Conservation (phyloP, 257 asterid species). For the Fraxinus americana region DNA sequence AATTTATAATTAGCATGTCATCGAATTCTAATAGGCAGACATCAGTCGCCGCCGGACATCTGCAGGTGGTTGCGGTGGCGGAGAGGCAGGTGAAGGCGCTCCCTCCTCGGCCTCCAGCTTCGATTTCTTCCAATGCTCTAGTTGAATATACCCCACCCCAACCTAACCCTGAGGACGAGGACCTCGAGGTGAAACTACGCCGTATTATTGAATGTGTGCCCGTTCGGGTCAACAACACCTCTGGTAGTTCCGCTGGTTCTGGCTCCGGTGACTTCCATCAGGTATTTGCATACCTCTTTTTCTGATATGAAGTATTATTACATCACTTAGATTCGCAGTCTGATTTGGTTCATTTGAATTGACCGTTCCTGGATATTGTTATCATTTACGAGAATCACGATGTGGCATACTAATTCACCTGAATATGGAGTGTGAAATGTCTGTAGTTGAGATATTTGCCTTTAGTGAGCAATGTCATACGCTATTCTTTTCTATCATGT, state of each 20-base stretch:
- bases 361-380: background rate
- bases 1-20: constrained; percentile 25
- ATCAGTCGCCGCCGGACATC: constrained; percentile 59
- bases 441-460: background rate
- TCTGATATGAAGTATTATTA: background rate
- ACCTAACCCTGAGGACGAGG: constrained; percentile 82
- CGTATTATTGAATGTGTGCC: constrained; percentile 95
- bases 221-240: constrained; percentile 88
- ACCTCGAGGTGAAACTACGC: constrained; percentile 90
- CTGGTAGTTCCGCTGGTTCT: constrained; percentile 99
- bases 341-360: background rate
- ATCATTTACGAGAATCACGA: background rate
- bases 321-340: background rate
- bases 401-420: background rate
- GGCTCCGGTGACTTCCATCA: constrained; percentile 99
- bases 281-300: constrained; percentile 46
- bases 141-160: constrained; percentile 73
- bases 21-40: constrained; percentile 53
- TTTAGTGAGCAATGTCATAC: background rate
- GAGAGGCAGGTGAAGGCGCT: constrained; percentile 46
- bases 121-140: constrained; percentile 56
- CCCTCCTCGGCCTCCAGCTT: constrained; percentile 54
- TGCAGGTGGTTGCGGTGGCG: constrained; percentile 61
- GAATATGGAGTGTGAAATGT: background rate
- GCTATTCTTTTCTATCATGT: background rate